Evolutionary conservation across 495 filamentous ascomycete species (phyloP).

Genomic region (Xylaria grammica): DNA sequence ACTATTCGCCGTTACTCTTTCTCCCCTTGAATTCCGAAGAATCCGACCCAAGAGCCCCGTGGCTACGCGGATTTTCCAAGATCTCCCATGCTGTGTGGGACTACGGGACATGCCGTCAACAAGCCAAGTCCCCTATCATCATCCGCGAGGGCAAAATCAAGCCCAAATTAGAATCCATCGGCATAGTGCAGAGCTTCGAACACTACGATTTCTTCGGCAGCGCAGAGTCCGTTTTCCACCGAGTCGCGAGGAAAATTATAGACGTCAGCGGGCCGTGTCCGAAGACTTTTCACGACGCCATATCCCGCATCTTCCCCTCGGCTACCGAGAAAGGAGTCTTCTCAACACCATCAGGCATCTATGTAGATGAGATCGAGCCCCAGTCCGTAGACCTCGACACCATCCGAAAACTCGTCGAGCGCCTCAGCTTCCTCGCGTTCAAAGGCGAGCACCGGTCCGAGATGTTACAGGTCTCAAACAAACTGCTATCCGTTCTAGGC

Average conservation of each 20-base stretch:
- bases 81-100: conserved; percentile 5
- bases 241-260: conserved; percentile 2
- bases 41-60: background rate
- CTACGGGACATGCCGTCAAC: conserved; percentile 1
- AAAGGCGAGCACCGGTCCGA: background rate
- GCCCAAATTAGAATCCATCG: conserved; percentile 7
- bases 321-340: background rate
- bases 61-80: background rate
- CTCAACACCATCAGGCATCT: background rate
- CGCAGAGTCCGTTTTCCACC: conserved; percentile 1
- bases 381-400: background rate
- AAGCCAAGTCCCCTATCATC: background rate
- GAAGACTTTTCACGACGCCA: background rate
- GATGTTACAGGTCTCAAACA: background rate
- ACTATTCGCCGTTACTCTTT: conserved; percentile 6
- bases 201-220: conserved; percentile 12
- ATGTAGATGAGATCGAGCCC: background rate
- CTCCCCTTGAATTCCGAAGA: background rate
- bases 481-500: conserved; percentile 1
- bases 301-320: conserved; percentile 6
- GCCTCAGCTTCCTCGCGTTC: background rate
- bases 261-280: background rate
- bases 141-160: conserved; percentile 2
- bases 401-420: background rate
- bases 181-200: conserved; percentile 9